Evolutionary conservation across 2,329 filamentous ascomycete genomes (phyloP), one percentile per base, ranked within the genome.

Genomic region (Trichoderma guizhouense): DNA sequence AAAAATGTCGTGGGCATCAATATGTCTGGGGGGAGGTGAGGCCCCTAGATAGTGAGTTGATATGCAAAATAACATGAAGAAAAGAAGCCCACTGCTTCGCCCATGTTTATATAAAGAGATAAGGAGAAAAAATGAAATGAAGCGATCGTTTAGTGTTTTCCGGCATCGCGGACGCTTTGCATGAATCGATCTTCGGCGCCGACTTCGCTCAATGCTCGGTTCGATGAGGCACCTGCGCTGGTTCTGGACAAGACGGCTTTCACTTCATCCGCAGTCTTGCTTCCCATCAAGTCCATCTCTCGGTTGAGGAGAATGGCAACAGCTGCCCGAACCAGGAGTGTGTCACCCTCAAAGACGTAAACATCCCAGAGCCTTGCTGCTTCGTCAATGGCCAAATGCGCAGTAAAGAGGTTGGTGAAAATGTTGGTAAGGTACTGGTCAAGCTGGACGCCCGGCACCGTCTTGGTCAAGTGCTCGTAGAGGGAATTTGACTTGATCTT

Each of bases 261-360:
- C 7, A 89, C 82, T 64, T 88, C 86, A 0, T 79, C 80, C 0
- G 81, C 76, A 3, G 80, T 85, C 74, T 82, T 83, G 12, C 85
- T 81, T 9, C 84, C 82, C 1, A 89, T 82, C 3, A 90, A 79
- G 1, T 82, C 78, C 81, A 86, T 86, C 76, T 89, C 87, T 21
- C 82, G 83, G 34, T 84, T 82, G 6, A 88, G 75, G 24, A 96
- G 80, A 21, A 93, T 83, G 0, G 91, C 93, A 0, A 94, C 90
- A 0, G 89, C 91, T 1, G 92, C 92, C 0, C 92, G 84, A 7
- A 95, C 87, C 0, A 95, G 83, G 1, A 93, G 84, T 1, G 88
- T 85, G 74, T 97, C 93, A 30, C 93, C 92, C 78, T 97, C 93
- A 74, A 97, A 94, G 3, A 93, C 89, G 75, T 93, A 94, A 0